phyloP scores from a whole-genome alignment of 345 rosid genomes.

The Corchorus capsularis region DNA sequence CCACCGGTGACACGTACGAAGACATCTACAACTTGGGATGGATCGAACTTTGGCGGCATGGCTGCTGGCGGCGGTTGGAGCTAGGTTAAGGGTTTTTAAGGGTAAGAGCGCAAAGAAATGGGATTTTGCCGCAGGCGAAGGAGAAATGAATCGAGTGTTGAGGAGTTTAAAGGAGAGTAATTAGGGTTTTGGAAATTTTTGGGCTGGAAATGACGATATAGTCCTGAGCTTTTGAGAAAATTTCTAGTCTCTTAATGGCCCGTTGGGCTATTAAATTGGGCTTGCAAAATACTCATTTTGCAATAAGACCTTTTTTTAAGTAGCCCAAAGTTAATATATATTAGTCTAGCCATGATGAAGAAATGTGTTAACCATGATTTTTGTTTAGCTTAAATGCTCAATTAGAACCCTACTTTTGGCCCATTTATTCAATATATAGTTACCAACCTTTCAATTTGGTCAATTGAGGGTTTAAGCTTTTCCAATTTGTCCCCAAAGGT shows the following conservation, averaged over 20 bases:
- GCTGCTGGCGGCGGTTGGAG: not conserved
- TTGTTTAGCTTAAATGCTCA: no score
- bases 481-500: no score
- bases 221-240: constrained; percentile 6
- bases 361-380: no score
- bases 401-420: no score
- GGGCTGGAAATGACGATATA: constrained; percentile 14
- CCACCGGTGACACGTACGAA: constrained; percentile 62
- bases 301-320: not conserved
- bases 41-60: constrained; percentile 66
- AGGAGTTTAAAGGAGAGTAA: constrained; percentile 27
- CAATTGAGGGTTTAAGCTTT: no score
- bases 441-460: no score
- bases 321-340: not conserved
- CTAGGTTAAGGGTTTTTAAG: constrained; percentile 1
- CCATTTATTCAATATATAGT: no score
- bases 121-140: constrained; percentile 26
- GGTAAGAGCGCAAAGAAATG: no score
- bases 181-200: constrained; percentile 33
- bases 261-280: not conserved
- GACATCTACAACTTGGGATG: constrained; percentile 54
- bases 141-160: not conserved
- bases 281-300: not conserved
- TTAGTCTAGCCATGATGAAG: no score
- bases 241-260: not conserved